Base-by-base conservation (phyloP, 1,139 yeast genomes). In the Suhomyces panamericanus region DNA sequence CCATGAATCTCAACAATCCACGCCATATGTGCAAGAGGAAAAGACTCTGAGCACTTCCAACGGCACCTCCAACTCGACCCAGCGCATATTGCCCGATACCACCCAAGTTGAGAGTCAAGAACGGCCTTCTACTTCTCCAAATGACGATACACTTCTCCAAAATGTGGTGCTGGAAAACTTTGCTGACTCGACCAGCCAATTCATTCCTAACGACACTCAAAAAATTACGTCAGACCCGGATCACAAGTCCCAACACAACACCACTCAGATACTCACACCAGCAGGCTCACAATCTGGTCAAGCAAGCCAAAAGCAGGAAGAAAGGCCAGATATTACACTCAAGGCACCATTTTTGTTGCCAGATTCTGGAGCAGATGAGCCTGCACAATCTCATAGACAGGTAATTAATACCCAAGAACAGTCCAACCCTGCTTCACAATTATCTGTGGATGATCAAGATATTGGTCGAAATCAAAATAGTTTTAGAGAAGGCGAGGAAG, bases 351-450 rank as follows among this genome's bases (percentile, higher is more conserved):
- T n/a, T 11, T 32, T 32, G 15, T 28, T 16, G 10, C 27, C 22
- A 6, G 10, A n/a, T n/a, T n/a, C 5, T n/a, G 27, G 15, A 6
- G 6, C n/a, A 2, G 36, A 22, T 7, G 36, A 34, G 26, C 36
- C 36, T 3, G 17, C 28, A 13, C 17, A 35, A 20, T 46, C 53
- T 11, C 57, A 53, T 24, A 42, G 57, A 13, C 58, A 54, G 41
- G 57, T 54, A 4, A 16, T 53, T 11, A 54, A 53, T 32, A 54
- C 58, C 2, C 58, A 54, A 16, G 57, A 53, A 35, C 49, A 42
- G 27, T 37, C 38, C 5, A 44, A 44, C 31, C n/a, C 44, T 3
- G 41, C 41, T 8, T 30, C 36, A 0, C 39, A 39, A 20, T 27
- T 22, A 36, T 16, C 30, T 9, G 29, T 2, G 3, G 31, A 26